phyloP scores from a whole-genome alignment of 2,329 filamentous ascomycete genomes.

The Trichocomaceae sp. region DNA sequence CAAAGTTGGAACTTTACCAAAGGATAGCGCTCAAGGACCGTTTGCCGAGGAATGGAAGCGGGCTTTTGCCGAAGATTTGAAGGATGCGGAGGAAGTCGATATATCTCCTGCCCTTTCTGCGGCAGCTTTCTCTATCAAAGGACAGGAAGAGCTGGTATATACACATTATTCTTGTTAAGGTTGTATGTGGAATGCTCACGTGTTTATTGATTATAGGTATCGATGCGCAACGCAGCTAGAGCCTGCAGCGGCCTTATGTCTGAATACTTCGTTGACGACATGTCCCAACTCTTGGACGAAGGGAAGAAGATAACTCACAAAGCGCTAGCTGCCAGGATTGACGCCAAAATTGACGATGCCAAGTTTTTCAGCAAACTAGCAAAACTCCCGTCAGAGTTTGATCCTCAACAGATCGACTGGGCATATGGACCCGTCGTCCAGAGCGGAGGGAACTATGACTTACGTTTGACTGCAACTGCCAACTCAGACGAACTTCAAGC shows the following conservation, averaged over 20 bases:
- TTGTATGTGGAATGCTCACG: background rate
- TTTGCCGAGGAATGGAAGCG: conserved; percentile 98
- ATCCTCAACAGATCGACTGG: conserved; percentile 87
- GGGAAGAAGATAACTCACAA: conserved; percentile 97
- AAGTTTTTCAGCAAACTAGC: conserved; percentile 85
- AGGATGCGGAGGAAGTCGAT: conserved; percentile 84
- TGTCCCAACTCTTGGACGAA: conserved; percentile 90
- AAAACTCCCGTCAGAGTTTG: conserved; percentile 81
- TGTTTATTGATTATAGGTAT: conserved; percentile 51
- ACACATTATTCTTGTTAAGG: background rate
- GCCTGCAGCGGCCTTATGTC: conserved; percentile 93
- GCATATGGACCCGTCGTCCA: conserved; percentile 84
- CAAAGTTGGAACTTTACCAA: conserved; percentile 80
- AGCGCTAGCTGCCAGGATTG: conserved; percentile 75
- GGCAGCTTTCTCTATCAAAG: conserved; percentile 83
- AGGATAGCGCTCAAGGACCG: conserved; percentile 76
- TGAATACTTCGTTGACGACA: conserved; percentile 95
- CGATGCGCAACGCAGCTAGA: conserved; percentile 88
- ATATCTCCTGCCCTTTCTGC: conserved; percentile 74
- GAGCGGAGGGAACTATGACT: conserved; percentile 90
- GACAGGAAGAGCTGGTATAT: conserved; percentile 74
- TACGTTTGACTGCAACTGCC: conserved; percentile 70
- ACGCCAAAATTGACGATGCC: conserved; percentile 82
- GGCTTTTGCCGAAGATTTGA: conserved; percentile 66
- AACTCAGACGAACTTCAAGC: conserved; percentile 80